phyloP scores from a whole-genome alignment of 495 filamentous ascomycete genomes.

The Aspergillus campestris region DNA sequence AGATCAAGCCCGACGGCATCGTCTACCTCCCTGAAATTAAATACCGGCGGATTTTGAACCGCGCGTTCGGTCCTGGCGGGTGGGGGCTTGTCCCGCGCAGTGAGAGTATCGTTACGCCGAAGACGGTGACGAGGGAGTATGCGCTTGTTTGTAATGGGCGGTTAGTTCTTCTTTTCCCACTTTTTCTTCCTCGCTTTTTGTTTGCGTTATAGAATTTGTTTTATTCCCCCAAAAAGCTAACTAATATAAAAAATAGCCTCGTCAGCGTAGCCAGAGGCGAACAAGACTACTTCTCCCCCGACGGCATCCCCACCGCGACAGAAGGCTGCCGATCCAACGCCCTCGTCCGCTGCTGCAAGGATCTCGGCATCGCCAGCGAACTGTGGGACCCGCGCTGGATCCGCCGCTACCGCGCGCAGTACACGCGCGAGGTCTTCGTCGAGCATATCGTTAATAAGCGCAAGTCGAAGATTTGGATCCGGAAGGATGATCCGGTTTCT shows the following conservation, averaged over 20 bases:
- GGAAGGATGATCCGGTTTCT: slow-evolving; percentile 71
- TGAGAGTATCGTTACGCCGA: slow-evolving; percentile 82
- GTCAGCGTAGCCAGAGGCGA: slow-evolving; percentile 91
- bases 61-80: slow-evolving; percentile 87
- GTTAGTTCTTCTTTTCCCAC: slow-evolving; percentile 41
- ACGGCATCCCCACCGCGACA: slow-evolving; percentile 91
- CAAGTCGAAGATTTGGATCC: slow-evolving; percentile 76
- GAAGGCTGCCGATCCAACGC: slow-evolving; percentile 98
- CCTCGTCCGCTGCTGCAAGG: slow-evolving; percentile 94
- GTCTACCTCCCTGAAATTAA: slow-evolving; percentile 98
- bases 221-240: no score
- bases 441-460: slow-evolving; percentile 81
- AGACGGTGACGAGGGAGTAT: slow-evolving; percentile 89
- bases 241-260: slow-evolving; percentile 43
- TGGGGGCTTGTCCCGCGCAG: slow-evolving; percentile 91
- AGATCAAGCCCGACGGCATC: slow-evolving; percentile 95
- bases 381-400: slow-evolving; percentile 96
- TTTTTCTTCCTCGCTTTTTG: not conserved
- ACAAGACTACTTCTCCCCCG: slow-evolving; percentile 86
- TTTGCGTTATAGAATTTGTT: no score
- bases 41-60: slow-evolving; percentile 85
- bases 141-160: slow-evolving; percentile 82
- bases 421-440: slow-evolving; percentile 70
- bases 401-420: slow-evolving; percentile 54
- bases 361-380: slow-evolving; percentile 89